Evolutionary conservation across 495 filamentous ascomycete genomes (phyloP).

Genomic region (Clohesyomyces aquaticus): DNA sequence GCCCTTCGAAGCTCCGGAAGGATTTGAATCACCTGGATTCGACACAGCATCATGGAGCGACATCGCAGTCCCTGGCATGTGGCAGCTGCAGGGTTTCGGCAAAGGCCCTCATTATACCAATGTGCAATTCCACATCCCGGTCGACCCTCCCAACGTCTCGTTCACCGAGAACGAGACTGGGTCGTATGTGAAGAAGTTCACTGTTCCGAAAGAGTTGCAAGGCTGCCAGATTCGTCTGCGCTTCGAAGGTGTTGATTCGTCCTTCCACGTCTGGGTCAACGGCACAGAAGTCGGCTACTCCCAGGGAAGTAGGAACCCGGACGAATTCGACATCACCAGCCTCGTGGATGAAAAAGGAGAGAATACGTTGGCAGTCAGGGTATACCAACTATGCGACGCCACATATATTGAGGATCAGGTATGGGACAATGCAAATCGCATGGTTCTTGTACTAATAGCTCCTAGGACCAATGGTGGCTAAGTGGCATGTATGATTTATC

Average conservation of each 20-base stretch:
- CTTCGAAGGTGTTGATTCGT: constrained; percentile 70
- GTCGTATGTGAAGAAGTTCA: constrained; percentile 60
- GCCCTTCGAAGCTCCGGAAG: constrained; percentile 21
- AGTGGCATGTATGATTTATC: constrained; percentile 21
- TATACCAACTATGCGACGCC: constrained; percentile 66
- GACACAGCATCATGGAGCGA: constrained; percentile 52
- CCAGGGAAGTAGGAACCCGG: constrained; percentile 65
- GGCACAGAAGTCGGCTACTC: constrained; percentile 63
- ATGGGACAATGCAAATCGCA: not conserved
- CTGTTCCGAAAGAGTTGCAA: constrained; percentile 50
- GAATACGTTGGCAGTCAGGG: constrained; percentile 60
- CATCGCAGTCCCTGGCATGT: constrained; percentile 68
- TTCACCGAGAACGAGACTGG: constrained; percentile 64
- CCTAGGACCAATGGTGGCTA: constrained; percentile 32
- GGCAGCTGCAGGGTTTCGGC: constrained; percentile 70
- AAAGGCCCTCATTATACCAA: constrained; percentile 66
- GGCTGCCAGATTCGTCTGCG: constrained; percentile 59
- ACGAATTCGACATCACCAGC: constrained; percentile 63
- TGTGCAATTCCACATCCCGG: constrained; percentile 63
- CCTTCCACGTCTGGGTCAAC: constrained; percentile 69
- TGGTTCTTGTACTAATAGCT: not conserved
- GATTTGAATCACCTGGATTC: constrained; percentile 16
- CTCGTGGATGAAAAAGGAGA: constrained; percentile 47
- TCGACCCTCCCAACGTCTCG: constrained; percentile 61
- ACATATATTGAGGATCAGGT: constrained; percentile 51